A percentile compares a stretch with the other conserved stretches of the same genome.
Evolutionary conservation across 345 rosid genomes (phyloP).

Genomic region (Arabis hirsuta): DNA sequence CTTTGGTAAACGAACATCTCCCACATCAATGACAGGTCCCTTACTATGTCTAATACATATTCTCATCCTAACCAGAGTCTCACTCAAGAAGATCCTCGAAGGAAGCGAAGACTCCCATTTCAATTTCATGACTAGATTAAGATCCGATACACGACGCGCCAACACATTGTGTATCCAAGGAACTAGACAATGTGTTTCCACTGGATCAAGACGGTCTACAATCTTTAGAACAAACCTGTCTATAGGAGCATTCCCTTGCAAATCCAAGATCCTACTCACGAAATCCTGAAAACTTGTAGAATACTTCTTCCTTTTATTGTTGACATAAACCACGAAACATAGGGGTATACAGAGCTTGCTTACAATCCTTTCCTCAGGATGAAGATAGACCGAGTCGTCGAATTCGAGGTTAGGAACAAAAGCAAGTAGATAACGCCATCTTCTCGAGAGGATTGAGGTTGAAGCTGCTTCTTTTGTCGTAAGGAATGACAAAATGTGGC

Average conservation of each 20-base stretch:
- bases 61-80: slow-evolving; percentile 11
- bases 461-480: slow-evolving; percentile 2
- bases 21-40: neutral
- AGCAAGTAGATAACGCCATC: slow-evolving; percentile 22
- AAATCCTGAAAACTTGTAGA: slow-evolving; percentile 9
- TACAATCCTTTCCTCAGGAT: neutral
- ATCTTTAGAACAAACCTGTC: slow-evolving; percentile 10
- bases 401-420: neutral
- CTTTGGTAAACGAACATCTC: slow-evolving; percentile 24
- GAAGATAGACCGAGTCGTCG: neutral
- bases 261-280: slow-evolving; percentile 6
- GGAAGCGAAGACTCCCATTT: neutral
- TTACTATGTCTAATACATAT: neutral
- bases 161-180: slow-evolving; percentile 22
- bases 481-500: slow-evolving; percentile 19
- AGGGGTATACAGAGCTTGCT: too few species aligned
- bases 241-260: slow-evolving; percentile 5
- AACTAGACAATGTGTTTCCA: neutral
- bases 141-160: slow-evolving; percentile 10
- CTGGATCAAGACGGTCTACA: neutral
- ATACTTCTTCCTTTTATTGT: neutral
- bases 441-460: neutral
- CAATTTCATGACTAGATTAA: neutral
- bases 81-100: slow-evolving; percentile 4
- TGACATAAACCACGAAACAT: too few species aligned